Evolutionary conservation across 2,329 filamentous ascomycete genomes (phyloP).

Genomic region (Pseudogymnoascus sp.): DNA sequence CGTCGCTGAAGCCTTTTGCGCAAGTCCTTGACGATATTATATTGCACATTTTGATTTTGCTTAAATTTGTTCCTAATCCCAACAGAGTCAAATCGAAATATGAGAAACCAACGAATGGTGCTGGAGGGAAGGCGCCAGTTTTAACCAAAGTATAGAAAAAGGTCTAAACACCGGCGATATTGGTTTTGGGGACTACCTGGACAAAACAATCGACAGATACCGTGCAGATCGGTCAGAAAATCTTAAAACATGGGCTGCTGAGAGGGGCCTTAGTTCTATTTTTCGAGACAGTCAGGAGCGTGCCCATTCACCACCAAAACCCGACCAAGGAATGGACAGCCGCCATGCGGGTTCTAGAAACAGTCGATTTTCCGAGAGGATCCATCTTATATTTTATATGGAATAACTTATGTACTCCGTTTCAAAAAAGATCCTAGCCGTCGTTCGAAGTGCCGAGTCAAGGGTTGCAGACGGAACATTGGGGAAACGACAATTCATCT

Average conservation of each 20-base stretch:
- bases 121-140: conserved; percentile 28
- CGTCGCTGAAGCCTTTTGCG: conserved; percentile 54
- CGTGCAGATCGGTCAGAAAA: conserved; percentile 40
- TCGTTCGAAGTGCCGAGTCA: conserved; percentile 56
- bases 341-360: conserved; percentile 32
- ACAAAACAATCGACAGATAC: conserved; percentile 44
- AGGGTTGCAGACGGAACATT: conserved; percentile 54
- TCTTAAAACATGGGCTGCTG: conserved; percentile 38
- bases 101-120: background rate
- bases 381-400: conserved; percentile 60
- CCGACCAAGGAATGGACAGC: conserved; percentile 38
- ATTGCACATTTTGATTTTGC: conserved; percentile 44
- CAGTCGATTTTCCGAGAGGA: conserved; percentile 46
- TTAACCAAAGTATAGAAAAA: conserved; percentile 41
- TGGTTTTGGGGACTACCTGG: conserved; percentile 33
- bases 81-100: background rate
- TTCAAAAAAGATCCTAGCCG: conserved; percentile 48
- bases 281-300: conserved; percentile 12
- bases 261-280: conserved; percentile 29
- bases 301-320: background rate
- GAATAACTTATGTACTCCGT: conserved; percentile 54
- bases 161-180: conserved; percentile 45
- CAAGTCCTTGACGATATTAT: conserved; percentile 47
- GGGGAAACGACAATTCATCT: conserved; percentile 48
- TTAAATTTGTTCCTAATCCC: conserved; percentile 36